Evolutionary conservation across 192 early-diverging fungal species (phyloP).

Genomic region (Linnemannia schmuckeri): DNA sequence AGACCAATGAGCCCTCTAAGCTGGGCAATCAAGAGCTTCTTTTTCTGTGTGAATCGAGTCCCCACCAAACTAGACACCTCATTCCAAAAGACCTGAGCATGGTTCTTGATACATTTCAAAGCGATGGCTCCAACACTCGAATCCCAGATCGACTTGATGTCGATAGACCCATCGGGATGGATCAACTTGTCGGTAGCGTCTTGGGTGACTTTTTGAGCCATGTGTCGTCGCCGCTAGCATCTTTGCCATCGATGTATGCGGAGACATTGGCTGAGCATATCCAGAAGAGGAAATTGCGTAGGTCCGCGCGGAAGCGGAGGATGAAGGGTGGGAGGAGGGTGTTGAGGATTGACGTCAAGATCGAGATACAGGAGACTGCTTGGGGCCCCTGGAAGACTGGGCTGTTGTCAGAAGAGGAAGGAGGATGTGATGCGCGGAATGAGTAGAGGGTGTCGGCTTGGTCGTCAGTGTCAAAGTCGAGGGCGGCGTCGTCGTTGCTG

Average conservation of each 20-base stretch:
- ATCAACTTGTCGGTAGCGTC: neutral
- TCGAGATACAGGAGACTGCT: neutral
- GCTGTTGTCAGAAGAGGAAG: no score
- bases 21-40: slow-evolving; percentile 23
- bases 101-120: slow-evolving; percentile 2
- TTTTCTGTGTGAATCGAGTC: slow-evolving; percentile 8
- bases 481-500: neutral
- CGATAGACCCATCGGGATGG: slow-evolving; percentile 15
- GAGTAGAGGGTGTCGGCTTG: neutral
- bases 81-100: neutral
- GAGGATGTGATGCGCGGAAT: neutral
- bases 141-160: slow-evolving; percentile 14
- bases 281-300: slow-evolving; percentile 32
- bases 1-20: slow-evolving; percentile 5
- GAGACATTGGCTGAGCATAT: neutral
- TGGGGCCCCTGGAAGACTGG: neutral
- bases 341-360: slow-evolving; percentile 9
- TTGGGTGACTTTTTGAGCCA: neutral
- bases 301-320: slow-evolving; percentile 18
- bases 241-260: slow-evolving; percentile 11
- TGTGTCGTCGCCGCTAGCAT: slow-evolving; percentile 6
- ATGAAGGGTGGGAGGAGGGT: slow-evolving; percentile 13
- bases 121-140: neutral
- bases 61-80: neutral
- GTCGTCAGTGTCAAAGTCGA: neutral